phyloP scores from a whole-genome alignment of 75 land plant species.

The Picea sitchensis region DNA sequence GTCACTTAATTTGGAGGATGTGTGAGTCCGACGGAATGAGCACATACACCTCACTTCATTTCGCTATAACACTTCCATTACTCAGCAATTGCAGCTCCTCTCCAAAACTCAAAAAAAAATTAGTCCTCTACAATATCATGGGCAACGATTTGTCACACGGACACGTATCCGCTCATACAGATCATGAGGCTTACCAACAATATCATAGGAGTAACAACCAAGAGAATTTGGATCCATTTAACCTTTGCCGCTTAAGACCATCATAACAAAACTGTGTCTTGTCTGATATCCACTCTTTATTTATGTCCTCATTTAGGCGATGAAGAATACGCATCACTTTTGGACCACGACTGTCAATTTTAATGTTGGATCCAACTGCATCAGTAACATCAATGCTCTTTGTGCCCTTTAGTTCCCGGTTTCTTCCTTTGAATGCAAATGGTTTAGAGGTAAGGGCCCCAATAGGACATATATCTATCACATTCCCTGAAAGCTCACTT shows the following conservation, averaged over 20 bases:
- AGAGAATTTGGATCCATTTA: constrained; percentile 57
- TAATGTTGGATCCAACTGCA: constrained; percentile 94
- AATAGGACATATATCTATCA: constrained; percentile 88
- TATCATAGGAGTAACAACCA: too few species aligned
- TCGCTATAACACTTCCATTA: too few species aligned
- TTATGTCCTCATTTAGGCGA: constrained; percentile 90
- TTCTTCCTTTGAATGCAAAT: constrained; percentile 88
- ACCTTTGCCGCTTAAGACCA: constrained; percentile 83
- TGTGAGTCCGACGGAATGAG: too few species aligned
- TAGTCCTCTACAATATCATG: too few species aligned
- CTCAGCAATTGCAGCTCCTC: too few species aligned
- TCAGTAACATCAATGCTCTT: constrained; percentile 89
- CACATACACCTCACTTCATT: too few species aligned
- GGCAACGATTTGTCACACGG: too few species aligned
- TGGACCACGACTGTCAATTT: constrained; percentile 90
- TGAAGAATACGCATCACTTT: constrained; percentile 93
- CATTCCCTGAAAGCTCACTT: constrained; percentile 25
- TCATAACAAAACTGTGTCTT: constrained; percentile 91
- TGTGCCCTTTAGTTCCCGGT: constrained; percentile 86
- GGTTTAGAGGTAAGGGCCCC: constrained; percentile 93
- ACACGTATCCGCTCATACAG: too few species aligned
- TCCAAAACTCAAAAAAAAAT: too few species aligned
- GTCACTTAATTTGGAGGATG: too few species aligned
- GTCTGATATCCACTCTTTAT: constrained; percentile 95
- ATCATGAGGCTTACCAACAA: too few species aligned